These are phyloP conservation scores for Tephrocybe rancida DNA, from an alignment of 768 basidiomycete genomes.

Conservation along the genomic window DNA sequence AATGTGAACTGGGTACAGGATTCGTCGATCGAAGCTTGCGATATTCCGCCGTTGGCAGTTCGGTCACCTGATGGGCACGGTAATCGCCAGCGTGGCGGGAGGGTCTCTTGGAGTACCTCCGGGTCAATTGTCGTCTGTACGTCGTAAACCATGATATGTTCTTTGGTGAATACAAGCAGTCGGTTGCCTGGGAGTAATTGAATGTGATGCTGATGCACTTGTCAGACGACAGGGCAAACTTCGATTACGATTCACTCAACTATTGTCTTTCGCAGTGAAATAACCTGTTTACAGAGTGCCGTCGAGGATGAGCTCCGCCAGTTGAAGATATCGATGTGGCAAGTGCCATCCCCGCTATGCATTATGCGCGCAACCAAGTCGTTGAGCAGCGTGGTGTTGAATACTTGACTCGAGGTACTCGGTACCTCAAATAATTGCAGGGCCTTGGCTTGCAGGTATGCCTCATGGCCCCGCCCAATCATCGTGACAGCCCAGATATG, in stretches of 20 bases:
- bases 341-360: neutral
- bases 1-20: conserved; percentile 2
- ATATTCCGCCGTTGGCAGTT: conserved; percentile 7
- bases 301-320: neutral
- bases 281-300: neutral
- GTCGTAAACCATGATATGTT: neutral
- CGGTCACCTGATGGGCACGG: neutral
- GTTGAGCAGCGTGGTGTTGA: neutral
- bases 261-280: neutral
- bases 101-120: neutral
- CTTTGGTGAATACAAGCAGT: conserved; percentile 5
- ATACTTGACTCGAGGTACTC: neutral
- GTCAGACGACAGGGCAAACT: neutral
- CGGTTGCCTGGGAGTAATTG: conserved; percentile 3
- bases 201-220: conserved; percentile 1
- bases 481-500: conserved; percentile 8
- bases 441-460: conserved; percentile 1
- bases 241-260: neutral
- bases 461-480: conserved; percentile 1
- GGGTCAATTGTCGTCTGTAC: neutral
- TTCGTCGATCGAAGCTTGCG: neutral
- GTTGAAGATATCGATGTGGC: conserved; percentile 6
- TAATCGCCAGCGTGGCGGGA: neutral
- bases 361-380: conserved; percentile 7
- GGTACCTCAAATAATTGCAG: conserved; percentile 5